Percentiles rank a stretch among this genome's conserved stretches.
Conservation (phyloP, 78 protist species). For the Dictyostelium firmibasis region DNA sequence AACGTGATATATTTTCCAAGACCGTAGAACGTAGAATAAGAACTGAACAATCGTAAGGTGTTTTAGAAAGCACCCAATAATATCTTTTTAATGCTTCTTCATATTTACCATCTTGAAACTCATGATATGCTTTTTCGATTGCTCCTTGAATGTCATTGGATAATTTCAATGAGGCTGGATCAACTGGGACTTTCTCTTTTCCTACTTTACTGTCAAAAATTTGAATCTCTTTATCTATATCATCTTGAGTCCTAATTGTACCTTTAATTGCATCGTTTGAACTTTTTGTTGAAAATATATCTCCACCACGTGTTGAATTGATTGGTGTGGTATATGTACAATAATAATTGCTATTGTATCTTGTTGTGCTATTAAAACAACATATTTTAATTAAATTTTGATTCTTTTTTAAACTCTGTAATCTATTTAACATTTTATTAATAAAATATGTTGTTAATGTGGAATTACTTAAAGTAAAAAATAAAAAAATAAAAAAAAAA, state of each 20-base stretch:
- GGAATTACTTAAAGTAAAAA: background rate
- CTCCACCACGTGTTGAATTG: background rate
- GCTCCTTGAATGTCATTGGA: background rate
- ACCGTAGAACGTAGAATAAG: conserved; percentile 21
- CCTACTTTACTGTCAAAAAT: background rate
- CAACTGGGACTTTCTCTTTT: background rate
- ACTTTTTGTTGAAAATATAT: background rate
- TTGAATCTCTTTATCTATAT: background rate
- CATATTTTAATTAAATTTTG: background rate
- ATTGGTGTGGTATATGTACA: too few relatives aligned
- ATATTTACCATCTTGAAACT: background rate
- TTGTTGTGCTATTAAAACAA: background rate
- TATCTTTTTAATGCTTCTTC: conserved; percentile 33
- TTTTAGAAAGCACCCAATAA: conserved; percentile 29
- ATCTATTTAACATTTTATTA: background rate
- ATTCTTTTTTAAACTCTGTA: background rate
- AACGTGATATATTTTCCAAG: background rate
- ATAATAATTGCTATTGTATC: background rate
- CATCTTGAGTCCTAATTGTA: background rate
- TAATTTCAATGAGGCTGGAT: background rate
- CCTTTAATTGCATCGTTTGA: background rate
- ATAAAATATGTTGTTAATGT: background rate
- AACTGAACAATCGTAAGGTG: conserved; percentile 26
- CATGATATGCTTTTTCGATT: conserved; percentile 18
- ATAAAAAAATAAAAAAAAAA: background rate